phyloP scores from a whole-genome alignment of 352 stramenopile species.

The Phytophthora ramorum region DNA sequence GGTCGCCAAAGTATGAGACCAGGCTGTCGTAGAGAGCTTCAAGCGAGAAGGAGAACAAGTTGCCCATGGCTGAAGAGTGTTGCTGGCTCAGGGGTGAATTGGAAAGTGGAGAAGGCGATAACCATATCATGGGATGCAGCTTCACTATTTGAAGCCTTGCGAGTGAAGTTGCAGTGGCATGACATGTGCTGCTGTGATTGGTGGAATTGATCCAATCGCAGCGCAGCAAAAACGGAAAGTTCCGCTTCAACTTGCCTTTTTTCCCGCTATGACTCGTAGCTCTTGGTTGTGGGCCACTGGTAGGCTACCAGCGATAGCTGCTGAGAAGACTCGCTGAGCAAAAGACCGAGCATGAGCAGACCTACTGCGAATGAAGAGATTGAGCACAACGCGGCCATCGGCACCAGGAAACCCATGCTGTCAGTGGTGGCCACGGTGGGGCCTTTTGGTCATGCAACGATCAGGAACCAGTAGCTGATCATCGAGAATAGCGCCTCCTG shows the following conservation, averaged over 20 bases:
- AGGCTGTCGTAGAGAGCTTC: slow-evolving; percentile 41
- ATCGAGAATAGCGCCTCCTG: too few relatives aligned
- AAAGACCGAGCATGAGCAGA: too few relatives aligned
- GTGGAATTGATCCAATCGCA: slow-evolving; percentile 12
- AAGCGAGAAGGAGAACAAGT: slow-evolving; percentile 47
- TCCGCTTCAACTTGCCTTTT: slow-evolving; percentile 15
- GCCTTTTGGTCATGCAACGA: too few relatives aligned
- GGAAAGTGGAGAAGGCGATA: slow-evolving; percentile 14
- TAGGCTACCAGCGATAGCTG: too few relatives aligned
- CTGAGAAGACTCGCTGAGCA: too few relatives aligned
- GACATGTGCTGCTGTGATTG: slow-evolving; percentile 27
- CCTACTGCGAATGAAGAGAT: neutral
- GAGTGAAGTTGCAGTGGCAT: slow-evolving; percentile 21
- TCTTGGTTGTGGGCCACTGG: too few relatives aligned
- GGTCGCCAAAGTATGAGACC: slow-evolving; percentile 42
- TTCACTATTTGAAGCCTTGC: slow-evolving; percentile 18
- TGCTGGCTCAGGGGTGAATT: slow-evolving; percentile 3
- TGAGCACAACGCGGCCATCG: neutral
- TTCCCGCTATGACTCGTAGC: too few relatives aligned
- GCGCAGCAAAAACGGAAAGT: neutral
- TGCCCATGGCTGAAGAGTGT: slow-evolving; percentile 47
- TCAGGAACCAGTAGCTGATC: too few relatives aligned
- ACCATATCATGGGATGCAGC: neutral
- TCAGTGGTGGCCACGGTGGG: too few relatives aligned
- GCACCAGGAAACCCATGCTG: too few relatives aligned